These are phyloP conservation scores for Corylus heterophylla DNA, from an alignment of 306 rosid species.

Conservation along the genomic window DNA sequence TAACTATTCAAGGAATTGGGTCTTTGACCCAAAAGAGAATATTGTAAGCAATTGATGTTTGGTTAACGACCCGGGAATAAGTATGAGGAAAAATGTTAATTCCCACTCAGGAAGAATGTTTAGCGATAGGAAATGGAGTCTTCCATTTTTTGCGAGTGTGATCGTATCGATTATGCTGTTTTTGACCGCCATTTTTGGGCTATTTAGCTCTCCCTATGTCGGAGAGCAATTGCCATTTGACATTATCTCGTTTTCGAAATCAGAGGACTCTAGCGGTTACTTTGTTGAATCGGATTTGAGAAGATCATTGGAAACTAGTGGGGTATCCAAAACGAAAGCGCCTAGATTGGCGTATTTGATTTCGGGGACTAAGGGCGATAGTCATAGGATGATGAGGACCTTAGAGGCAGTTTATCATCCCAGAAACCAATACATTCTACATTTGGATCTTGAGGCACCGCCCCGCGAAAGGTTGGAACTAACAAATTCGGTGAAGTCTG, in stretches of 20 bases:
- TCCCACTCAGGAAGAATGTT: slow-evolving; percentile 74
- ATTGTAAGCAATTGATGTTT: slow-evolving; percentile 19
- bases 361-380: slow-evolving; percentile 97
- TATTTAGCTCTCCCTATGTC: slow-evolving; percentile 43
- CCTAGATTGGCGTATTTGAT: slow-evolving; percentile 93
- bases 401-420: slow-evolving; percentile 92
- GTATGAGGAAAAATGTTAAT: slow-evolving; percentile 86
- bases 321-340: slow-evolving; percentile 34
- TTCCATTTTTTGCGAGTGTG: slow-evolving; percentile 85
- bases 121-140: slow-evolving; percentile 81
- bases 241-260: slow-evolving; percentile 44
- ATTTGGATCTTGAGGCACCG: slow-evolving; percentile 97
- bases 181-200: slow-evolving; percentile 63
- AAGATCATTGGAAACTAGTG: slow-evolving; percentile 35
- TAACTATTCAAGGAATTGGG: slow-evolving; percentile 33
- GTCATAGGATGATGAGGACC: slow-evolving; percentile 93
- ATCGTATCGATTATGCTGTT: slow-evolving; percentile 60
- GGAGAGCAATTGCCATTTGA: slow-evolving; percentile 68
- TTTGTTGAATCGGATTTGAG: slow-evolving; percentile 73
- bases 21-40: slow-evolving; percentile 13
- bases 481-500: slow-evolving; percentile 79
- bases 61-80: slow-evolving; percentile 24
- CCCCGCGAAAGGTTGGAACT: slow-evolving; percentile 96
- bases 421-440: slow-evolving; percentile 84
- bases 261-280: slow-evolving; percentile 59